These are phyloP conservation scores for Xylaria sp. DNA, from an alignment of 2,329 filamentous ascomycete species.

Conservation along the genomic window DNA sequence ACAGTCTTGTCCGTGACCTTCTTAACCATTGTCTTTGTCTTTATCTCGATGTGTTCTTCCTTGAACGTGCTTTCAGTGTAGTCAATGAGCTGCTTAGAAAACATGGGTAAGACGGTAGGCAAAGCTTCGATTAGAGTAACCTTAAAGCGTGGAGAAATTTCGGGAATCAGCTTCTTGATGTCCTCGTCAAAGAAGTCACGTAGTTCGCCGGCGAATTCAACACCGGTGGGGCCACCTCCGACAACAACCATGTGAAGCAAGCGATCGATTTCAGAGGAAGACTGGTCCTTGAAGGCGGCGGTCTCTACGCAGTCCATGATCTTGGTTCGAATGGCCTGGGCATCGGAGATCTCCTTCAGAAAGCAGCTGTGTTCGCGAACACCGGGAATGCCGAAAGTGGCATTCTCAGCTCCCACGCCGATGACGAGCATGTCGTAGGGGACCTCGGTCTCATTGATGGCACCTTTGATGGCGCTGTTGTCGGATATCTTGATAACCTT, in stretches of 20 bases:
- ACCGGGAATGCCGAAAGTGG: slow-evolving; percentile 96
- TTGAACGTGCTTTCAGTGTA: slow-evolving; percentile 99
- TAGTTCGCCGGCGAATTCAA: slow-evolving; percentile 97
- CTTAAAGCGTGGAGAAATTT: slow-evolving; percentile 94
- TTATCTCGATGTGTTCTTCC: slow-evolving; percentile 97
- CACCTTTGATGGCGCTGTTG: slow-evolving; percentile 91
- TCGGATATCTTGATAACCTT: slow-evolving; percentile 91
- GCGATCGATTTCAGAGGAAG: slow-evolving; percentile 86
- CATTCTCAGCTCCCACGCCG: slow-evolving; percentile 97
- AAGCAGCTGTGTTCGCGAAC: slow-evolving; percentile 97
- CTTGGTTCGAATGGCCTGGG: slow-evolving; percentile 94
- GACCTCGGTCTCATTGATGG: slow-evolving; percentile 84
- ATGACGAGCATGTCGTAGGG: slow-evolving; percentile 98
- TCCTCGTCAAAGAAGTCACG: slow-evolving; percentile 99
- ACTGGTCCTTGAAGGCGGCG: slow-evolving; percentile 97
- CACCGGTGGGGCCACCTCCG: slow-evolving; percentile 93
- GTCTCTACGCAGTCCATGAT: slow-evolving; percentile 99
- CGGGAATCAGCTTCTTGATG: slow-evolving; percentile 96
- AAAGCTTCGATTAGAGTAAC: slow-evolving; percentile 97
- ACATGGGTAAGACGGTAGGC: slow-evolving; percentile 95
- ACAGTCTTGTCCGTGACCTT: slow-evolving; percentile 92
- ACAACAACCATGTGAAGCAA: slow-evolving; percentile 98
- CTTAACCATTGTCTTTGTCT: slow-evolving; percentile 99
- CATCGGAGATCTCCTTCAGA: slow-evolving; percentile 97
- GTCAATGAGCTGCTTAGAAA: slow-evolving; percentile 98